phyloP scores from a whole-genome alignment of 331 rosid species.

The Pyrus hybrid region DNA sequence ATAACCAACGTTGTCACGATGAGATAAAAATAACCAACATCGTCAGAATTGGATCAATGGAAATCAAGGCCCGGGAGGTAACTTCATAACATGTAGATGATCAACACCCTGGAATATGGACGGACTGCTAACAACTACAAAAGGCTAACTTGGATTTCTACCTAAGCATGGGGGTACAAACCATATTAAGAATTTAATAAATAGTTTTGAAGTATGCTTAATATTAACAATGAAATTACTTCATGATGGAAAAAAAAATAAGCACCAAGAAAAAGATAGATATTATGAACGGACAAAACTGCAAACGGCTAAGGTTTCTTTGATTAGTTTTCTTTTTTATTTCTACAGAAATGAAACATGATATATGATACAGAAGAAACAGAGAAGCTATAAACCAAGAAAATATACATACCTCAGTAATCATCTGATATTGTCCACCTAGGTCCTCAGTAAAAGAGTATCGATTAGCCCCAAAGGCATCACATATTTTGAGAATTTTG shows the following conservation, averaged over 20 bases:
- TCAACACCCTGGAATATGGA: neutral
- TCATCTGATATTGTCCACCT: conserved; percentile 61
- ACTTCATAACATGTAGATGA: neutral
- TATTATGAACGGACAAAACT: neutral
- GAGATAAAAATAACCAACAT: neutral
- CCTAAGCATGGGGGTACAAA: neutral
- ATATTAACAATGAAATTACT: neutral
- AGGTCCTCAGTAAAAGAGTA: conserved; percentile 83
- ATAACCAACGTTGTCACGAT: neutral
- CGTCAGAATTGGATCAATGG: neutral
- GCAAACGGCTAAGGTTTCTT: neutral
- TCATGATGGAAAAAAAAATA: neutral
- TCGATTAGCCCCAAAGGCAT: conserved; percentile 96
- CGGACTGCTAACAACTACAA: neutral
- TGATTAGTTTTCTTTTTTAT: neutral
- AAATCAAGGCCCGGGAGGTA: neutral
- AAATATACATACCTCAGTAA: conserved; percentile 54
- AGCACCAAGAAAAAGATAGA: neutral
- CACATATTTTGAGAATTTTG: conserved; percentile 93
- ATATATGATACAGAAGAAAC: neutral
- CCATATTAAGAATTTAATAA: neutral
- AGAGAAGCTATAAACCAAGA: conserved; percentile 4
- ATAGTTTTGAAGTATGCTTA: neutral
- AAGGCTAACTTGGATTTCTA: neutral
- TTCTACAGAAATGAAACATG: neutral